These are phyloP conservation scores for Fragaria ananassa DNA, from an alignment of 306 rosid genomes.

Conservation along the genomic window DNA sequence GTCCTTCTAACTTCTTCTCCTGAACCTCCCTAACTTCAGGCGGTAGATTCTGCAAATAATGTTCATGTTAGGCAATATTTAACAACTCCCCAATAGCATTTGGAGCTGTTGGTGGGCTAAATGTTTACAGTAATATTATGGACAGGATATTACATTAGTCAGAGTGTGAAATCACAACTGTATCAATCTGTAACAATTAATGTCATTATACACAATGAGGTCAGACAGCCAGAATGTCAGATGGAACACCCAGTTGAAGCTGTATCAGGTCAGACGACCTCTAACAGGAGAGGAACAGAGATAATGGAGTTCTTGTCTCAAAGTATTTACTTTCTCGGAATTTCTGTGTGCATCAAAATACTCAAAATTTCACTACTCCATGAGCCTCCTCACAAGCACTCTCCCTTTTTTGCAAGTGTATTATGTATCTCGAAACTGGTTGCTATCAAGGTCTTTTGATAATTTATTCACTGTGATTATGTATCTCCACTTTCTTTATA, in stretches of 20 bases:
- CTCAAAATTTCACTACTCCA: neutral
- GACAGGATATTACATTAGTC: neutral
- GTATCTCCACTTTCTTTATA: neutral
- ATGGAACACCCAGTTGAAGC: neutral
- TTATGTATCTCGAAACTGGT: neutral
- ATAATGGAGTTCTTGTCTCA: neutral
- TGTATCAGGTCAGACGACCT: neutral
- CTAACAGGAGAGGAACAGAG: neutral
- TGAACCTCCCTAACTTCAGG: constrained; percentile 72
- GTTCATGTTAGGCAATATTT: constrained; percentile 7
- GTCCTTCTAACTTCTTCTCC: constrained; percentile 67
- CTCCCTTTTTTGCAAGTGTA: neutral
- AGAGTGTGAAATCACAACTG: neutral
- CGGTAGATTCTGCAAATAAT: constrained; percentile 50
- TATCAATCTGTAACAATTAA: neutral
- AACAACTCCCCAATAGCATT: neutral
- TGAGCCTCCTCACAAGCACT: neutral
- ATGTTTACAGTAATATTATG: neutral
- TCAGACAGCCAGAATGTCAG: neutral
- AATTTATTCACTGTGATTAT: neutral
- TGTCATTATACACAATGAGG: neutral
- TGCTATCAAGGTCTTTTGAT: neutral
- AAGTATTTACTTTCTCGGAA: neutral
- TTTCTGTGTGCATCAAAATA: neutral
- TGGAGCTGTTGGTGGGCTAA: neutral